phyloP scores from a whole-genome alignment of 176 grass and related monocot species.

The Juncus inflexus region DNA sequence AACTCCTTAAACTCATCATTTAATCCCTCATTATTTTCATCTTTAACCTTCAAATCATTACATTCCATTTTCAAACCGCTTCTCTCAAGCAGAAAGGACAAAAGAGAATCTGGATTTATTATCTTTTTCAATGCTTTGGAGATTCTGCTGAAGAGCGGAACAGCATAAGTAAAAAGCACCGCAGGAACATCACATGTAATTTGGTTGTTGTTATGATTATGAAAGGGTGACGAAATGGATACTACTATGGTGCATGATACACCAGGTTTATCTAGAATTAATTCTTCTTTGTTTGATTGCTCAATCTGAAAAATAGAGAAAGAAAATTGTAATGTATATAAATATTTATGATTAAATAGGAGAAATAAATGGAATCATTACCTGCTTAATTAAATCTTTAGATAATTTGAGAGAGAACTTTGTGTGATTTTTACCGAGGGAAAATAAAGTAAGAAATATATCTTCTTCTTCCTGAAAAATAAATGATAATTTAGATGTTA shows the following conservation, averaged over 20 bases:
- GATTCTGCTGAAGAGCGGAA: constrained; percentile 57
- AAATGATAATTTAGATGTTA: constrained; percentile 2
- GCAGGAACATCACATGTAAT: constrained; percentile 48
- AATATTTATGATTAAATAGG: not conserved
- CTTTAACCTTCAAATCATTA: constrained; percentile 19
- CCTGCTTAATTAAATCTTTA: constrained; percentile 79
- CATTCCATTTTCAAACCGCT: constrained; percentile 45
- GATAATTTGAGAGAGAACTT: constrained; percentile 65
- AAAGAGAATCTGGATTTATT: constrained; percentile 45
- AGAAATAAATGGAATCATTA: constrained; percentile 31
- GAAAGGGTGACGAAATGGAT: constrained; percentile 53
- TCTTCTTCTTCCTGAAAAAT: constrained; percentile 71
- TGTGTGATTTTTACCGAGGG: constrained; percentile 65
- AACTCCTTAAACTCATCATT: constrained; percentile 36
- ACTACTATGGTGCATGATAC: constrained; percentile 60
- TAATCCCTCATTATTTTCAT: constrained; percentile 15
- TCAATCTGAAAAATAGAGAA: constrained; percentile 43
- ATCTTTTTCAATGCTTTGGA: constrained; percentile 46
- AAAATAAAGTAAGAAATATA: constrained; percentile 65
- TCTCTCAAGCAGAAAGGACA: constrained; percentile 47
- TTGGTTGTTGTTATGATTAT: constrained; percentile 30
- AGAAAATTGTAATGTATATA: constrained; percentile 13
- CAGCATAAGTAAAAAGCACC: constrained; percentile 61
- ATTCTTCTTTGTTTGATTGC: constrained; percentile 46
- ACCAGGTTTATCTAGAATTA: constrained; percentile 61